Evolutionary conservation across 2,329 filamentous ascomycete species (phyloP).

Genomic region (Fusarium sp.): DNA sequence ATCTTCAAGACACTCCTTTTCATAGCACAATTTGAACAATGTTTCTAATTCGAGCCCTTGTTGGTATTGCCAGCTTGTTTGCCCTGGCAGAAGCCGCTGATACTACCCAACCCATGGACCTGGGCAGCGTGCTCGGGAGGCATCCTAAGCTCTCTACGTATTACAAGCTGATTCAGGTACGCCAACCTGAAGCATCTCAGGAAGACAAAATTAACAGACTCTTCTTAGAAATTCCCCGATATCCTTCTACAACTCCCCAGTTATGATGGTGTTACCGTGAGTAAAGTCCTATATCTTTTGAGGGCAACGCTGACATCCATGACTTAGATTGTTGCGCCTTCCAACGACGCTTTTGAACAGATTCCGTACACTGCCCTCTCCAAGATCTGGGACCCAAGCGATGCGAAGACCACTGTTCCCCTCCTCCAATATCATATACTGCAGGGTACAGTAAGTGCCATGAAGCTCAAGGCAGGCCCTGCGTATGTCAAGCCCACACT

Average conservation of each 20-base stretch:
- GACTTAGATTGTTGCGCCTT: slow-evolving; percentile 64
- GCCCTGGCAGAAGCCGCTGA: slow-evolving; percentile 28
- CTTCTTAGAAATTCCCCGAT: slow-evolving; percentile 58
- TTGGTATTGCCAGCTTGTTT: slow-evolving; percentile 41
- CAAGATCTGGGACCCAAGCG: slow-evolving; percentile 58
- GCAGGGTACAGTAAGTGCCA: slow-evolving; percentile 59
- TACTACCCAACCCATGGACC: slow-evolving; percentile 46
- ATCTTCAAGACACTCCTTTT: background rate
- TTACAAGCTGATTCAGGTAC: slow-evolving; percentile 57
- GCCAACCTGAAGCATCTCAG: background rate
- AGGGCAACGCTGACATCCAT: background rate
- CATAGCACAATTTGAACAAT: slow-evolving; percentile 9
- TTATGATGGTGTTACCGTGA: slow-evolving; percentile 57
- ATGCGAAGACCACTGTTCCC: slow-evolving; percentile 57
- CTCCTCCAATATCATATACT: slow-evolving; percentile 73
- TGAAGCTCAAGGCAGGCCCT: slow-evolving; percentile 51
- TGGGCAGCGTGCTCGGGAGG: slow-evolving; percentile 54
- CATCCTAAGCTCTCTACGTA: slow-evolving; percentile 58
- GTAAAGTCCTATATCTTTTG: slow-evolving; percentile 22
- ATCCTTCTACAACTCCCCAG: slow-evolving; percentile 58
- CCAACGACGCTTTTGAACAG: slow-evolving; percentile 66
- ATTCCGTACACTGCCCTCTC: slow-evolving; percentile 64
- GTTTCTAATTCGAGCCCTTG: slow-evolving; percentile 33
- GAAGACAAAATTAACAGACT: background rate
- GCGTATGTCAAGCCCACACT: slow-evolving; percentile 57